phyloP scores from a whole-genome alignment of 108 stramenopile genomes.

The Aurantiochytrium sp. region DNA sequence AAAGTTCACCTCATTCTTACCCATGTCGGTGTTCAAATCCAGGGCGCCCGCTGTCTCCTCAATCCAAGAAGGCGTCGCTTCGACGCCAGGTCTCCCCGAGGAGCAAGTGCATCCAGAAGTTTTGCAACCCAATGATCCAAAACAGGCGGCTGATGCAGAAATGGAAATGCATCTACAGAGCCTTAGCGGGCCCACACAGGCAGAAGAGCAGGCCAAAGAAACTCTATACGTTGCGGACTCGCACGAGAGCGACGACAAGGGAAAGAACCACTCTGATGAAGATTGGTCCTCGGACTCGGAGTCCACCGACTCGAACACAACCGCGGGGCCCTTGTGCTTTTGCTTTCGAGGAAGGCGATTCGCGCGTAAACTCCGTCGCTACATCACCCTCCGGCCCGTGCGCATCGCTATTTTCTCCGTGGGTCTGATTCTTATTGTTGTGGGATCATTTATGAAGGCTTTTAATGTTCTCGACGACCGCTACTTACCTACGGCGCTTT shows the following conservation, averaged over 20 bases:
- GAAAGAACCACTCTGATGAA: not conserved
- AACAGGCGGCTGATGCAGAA: not conserved
- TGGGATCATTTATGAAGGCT: not conserved
- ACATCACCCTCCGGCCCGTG: not conserved
- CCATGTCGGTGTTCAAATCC: no score
- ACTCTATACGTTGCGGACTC: not conserved
- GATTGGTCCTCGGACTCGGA: not conserved
- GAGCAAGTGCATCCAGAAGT: not conserved
- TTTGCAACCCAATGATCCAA: not conserved
- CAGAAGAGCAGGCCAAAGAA: not conserved
- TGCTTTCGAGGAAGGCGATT: no score
- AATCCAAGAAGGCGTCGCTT: no score
- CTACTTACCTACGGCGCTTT: not conserved
- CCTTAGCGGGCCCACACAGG: not conserved
- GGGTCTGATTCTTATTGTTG: not conserved
- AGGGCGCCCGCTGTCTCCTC: no score
- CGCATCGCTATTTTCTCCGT: not conserved
- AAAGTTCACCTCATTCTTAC: not conserved
- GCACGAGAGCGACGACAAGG: not conserved
- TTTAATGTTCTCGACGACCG: not conserved
- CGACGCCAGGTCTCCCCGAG: no score
- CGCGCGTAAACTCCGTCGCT: not conserved
- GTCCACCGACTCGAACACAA: not conserved
- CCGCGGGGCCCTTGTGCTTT: no score
- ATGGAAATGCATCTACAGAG: not conserved